Conservation (phyloP, 2,329 filamentous ascomycete genomes). For the Cytospora chrysosperma region DNA sequence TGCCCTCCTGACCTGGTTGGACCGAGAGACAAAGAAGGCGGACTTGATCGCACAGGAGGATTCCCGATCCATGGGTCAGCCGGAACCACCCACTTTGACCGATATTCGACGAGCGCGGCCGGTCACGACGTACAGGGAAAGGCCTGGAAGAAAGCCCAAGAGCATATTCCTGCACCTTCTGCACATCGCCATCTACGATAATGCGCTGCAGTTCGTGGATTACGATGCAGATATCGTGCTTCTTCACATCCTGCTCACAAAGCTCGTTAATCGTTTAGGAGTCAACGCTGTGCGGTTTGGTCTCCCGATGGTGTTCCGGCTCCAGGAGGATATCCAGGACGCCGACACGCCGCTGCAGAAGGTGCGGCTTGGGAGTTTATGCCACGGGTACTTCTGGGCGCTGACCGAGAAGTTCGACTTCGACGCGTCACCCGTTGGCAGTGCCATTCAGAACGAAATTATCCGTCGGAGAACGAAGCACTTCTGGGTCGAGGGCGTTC, state of each 20-base stretch:
- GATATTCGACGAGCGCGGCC: conserved; percentile 66
- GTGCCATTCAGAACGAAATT: conserved; percentile 74
- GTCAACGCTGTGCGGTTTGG: conserved; percentile 78
- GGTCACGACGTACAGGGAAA: conserved; percentile 62
- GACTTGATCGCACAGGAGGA: conserved; percentile 47
- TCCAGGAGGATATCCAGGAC: conserved; percentile 79
- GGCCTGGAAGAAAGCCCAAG: conserved; percentile 49
- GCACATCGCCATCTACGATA: conserved; percentile 88
- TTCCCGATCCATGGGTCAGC: background rate
- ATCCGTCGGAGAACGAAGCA: conserved; percentile 68
- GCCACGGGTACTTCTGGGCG: conserved; percentile 86
- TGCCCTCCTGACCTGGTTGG: conserved; percentile 79
- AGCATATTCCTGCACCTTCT: conserved; percentile 79
- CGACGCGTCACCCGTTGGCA: conserved; percentile 66
- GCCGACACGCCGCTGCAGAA: conserved; percentile 67
- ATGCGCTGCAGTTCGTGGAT: conserved; percentile 70
- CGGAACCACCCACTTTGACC: conserved; percentile 51
- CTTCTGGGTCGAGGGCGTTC: conserved; percentile 76
- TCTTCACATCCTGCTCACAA: conserved; percentile 73
- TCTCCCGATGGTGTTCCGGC: conserved; percentile 81
- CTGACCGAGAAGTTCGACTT: conserved; percentile 76
- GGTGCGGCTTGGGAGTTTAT: conserved; percentile 77
- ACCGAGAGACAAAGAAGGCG: conserved; percentile 68
- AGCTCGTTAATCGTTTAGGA: conserved; percentile 73
- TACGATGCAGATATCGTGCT: conserved; percentile 74